phyloP scores from a whole-genome alignment of 1,284 basidiomycete species.

The Wallemia mellicola region DNA sequence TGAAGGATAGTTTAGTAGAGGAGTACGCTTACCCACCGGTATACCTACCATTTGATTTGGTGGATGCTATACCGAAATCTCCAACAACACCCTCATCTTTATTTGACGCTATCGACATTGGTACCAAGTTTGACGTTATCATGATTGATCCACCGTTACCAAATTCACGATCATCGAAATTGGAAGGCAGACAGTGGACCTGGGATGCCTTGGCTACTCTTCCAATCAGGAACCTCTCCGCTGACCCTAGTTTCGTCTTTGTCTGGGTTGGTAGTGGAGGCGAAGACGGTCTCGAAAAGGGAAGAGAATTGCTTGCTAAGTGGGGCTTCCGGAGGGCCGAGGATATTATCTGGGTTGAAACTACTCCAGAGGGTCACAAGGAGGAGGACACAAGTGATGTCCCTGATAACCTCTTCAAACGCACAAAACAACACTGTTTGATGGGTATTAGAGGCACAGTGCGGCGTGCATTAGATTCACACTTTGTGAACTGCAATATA shows the following conservation, averaged over 20 bases:
- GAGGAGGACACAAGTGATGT: constrained; percentile 1
- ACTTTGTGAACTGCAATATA: constrained; percentile 87
- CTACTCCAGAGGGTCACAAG: constrained; percentile 33
- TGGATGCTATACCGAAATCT: not conserved
- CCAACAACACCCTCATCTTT: not conserved
- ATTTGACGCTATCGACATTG: not conserved
- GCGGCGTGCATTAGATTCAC: constrained; percentile 62
- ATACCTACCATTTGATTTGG: not conserved
- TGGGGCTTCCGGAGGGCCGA: constrained; percentile 94
- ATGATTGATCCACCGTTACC: constrained; percentile 68
- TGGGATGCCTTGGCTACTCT: constrained; percentile 58
- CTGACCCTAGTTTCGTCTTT: constrained; percentile 77
- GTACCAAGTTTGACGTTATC: constrained; percentile 62
- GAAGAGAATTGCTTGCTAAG: constrained; percentile 58
- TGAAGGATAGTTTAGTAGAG: not conserved
- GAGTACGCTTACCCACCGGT: not conserved
- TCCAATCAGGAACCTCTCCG: constrained; percentile 52
- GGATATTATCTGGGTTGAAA: constrained; percentile 91
- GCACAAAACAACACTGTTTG: constrained; percentile 81
- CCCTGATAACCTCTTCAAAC: constrained; percentile 27
- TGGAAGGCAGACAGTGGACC: constrained; percentile 21
- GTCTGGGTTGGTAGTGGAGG: constrained; percentile 86
- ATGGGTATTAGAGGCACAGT: constrained; percentile 98
- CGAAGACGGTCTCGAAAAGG: constrained; percentile 66
- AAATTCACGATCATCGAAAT: constrained; percentile 18